Conservation (phyloP, 768 basidiomycete genomes). For the Kwoniella dendrophila region DNA sequence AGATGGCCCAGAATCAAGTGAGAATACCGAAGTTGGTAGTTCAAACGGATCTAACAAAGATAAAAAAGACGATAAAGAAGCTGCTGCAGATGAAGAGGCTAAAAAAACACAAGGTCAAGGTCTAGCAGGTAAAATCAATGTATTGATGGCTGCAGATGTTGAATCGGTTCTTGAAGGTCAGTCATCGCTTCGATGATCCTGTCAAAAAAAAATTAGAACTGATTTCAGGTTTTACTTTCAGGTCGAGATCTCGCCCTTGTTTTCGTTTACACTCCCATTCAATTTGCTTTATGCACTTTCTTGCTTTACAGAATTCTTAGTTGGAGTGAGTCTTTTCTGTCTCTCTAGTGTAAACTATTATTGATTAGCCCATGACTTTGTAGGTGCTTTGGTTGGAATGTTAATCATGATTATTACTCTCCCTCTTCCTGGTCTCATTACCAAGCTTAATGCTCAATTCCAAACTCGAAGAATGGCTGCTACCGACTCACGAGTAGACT, state of each 20-base stretch:
- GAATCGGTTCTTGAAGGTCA: constrained; percentile 57
- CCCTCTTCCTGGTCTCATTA: constrained; percentile 65
- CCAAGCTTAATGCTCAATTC: constrained; percentile 60
- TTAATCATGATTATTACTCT: constrained; percentile 62
- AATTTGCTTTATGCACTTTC: constrained; percentile 57
- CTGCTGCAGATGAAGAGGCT: constrained; percentile 38
- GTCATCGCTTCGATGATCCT: not conserved
- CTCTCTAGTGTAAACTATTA: not conserved
- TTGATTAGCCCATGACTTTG: constrained; percentile 6
- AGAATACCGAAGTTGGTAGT: constrained; percentile 30
- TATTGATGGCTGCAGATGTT: constrained; percentile 70
- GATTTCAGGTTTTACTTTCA: constrained; percentile 12
- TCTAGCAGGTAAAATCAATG: constrained; percentile 74
- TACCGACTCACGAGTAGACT: constrained; percentile 66
- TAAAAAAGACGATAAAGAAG: constrained; percentile 29
- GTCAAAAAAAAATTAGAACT: not conserved
- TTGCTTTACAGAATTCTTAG: constrained; percentile 62
- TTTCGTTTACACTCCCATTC: constrained; percentile 58
- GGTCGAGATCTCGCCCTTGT: constrained; percentile 57
- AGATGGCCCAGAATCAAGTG: constrained; percentile 2
- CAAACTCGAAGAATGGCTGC: constrained; percentile 63
- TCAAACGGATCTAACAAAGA: constrained; percentile 21
- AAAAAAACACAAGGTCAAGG: constrained; percentile 40
- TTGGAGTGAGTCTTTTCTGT: constrained; percentile 58
- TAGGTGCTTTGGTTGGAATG: constrained; percentile 66